Percentiles rank a stretch among this genome's conserved stretches.
Conservation (phyloP, 2,329 filamentous ascomycete genomes). For the Chaetothyriales sp. region DNA sequence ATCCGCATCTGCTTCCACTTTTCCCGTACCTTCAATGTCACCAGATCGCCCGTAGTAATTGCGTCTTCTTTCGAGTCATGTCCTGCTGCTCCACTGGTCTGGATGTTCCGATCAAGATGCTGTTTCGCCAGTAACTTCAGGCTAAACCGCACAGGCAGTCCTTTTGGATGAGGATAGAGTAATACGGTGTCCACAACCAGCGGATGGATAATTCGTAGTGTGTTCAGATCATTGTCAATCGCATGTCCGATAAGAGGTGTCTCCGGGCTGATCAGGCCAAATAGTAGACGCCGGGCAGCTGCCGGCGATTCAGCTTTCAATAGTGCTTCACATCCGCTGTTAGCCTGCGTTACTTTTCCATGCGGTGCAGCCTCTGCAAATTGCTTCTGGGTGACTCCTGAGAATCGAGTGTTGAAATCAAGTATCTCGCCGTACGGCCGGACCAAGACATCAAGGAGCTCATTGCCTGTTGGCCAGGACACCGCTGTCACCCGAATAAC, state of each 20-base stretch:
- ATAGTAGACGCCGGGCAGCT: conserved; percentile 62
- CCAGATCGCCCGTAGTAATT: conserved; percentile 72
- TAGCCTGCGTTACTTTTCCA: neutral
- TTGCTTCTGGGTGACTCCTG: conserved; percentile 69
- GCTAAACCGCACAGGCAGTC: conserved; percentile 62
- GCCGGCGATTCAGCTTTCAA: conserved; percentile 64
- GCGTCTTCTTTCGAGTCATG: conserved; percentile 93
- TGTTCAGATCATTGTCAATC: conserved; percentile 88
- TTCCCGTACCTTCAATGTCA: conserved; percentile 54
- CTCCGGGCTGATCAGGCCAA: conserved; percentile 56
- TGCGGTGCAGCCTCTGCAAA: conserved; percentile 51
- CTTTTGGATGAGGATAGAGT: conserved; percentile 63
- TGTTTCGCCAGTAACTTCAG: conserved; percentile 60
- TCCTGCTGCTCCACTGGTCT: conserved; percentile 53
- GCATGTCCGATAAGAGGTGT: conserved; percentile 88
- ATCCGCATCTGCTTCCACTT: conserved; percentile 55
- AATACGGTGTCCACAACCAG: conserved; percentile 75
- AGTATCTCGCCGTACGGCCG: conserved; percentile 69
- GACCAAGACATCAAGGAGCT: conserved; percentile 72
- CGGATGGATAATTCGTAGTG: conserved; percentile 69
- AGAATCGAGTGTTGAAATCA: conserved; percentile 85
- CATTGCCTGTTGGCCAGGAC: conserved; percentile 65
- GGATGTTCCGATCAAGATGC: conserved; percentile 64
- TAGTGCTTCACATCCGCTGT: conserved; percentile 33
- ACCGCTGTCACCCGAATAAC: conserved; percentile 80